phyloP scores from a whole-genome alignment of 2,329 filamentous ascomycete genomes.

The Stemphylium beticola region DNA sequence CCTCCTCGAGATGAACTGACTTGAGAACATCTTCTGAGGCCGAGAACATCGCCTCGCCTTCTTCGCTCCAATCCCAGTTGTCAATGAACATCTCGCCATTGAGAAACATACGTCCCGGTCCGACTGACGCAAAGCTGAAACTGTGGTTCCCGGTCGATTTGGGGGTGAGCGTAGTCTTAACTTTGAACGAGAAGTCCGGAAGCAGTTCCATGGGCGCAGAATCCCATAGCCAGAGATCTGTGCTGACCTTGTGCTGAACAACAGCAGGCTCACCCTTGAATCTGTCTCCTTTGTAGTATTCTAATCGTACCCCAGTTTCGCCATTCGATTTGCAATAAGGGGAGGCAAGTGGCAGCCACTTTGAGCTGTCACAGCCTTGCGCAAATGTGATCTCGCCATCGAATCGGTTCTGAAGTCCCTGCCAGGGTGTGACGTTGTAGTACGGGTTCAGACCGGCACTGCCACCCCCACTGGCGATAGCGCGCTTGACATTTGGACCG shows the following conservation, averaged over 20 bases:
- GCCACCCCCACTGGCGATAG: constrained; percentile 71
- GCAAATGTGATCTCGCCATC: constrained; percentile 65
- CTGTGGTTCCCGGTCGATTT: constrained; percentile 67
- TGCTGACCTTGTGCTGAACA: constrained; percentile 66
- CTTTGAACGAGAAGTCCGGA: constrained; percentile 68
- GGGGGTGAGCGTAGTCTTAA: constrained; percentile 66
- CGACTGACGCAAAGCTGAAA: constrained; percentile 71
- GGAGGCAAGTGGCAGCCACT: constrained; percentile 69
- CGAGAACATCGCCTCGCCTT: constrained; percentile 74
- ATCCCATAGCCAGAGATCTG: constrained; percentile 74
- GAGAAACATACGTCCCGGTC: constrained; percentile 67
- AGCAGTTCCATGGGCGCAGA: constrained; percentile 68
- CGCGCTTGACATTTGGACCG: constrained; percentile 70
- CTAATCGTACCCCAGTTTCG: constrained; percentile 66
- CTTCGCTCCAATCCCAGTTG: constrained; percentile 72
- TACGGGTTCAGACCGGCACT: constrained; percentile 73
- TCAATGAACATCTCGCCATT: constrained; percentile 67
- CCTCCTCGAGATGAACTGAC: constrained; percentile 64
- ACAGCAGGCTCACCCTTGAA: constrained; percentile 65
- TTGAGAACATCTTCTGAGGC: constrained; percentile 70
- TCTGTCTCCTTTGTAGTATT: constrained; percentile 69
- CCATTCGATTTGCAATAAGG: constrained; percentile 64
- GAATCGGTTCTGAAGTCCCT: constrained; percentile 64
- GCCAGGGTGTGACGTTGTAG: constrained; percentile 69
- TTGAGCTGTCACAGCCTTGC: constrained; percentile 67